Evolutionary conservation across 2,329 filamentous ascomycete genomes (phyloP).

Genomic region (Penicillium sp.): DNA sequence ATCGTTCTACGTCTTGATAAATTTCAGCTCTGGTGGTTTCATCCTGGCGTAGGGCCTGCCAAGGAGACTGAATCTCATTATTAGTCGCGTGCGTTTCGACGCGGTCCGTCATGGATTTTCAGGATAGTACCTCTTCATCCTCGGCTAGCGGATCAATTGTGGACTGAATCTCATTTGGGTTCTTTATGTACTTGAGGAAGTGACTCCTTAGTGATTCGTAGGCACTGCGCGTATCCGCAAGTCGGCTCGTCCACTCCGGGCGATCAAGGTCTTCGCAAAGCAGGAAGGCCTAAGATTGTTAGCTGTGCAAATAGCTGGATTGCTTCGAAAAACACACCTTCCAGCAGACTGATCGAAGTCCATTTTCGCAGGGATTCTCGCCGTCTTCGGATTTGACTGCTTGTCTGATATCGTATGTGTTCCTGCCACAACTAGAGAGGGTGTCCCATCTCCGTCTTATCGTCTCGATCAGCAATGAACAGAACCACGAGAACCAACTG

Average conservation of each 20-base stretch:
- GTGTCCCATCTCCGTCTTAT: constrained; percentile 64
- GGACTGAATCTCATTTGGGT: constrained; percentile 74
- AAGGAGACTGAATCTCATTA: constrained; percentile 66
- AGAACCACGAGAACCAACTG: neutral
- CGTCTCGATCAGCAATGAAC: neutral
- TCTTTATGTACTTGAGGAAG: constrained; percentile 75
- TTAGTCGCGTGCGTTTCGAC: neutral
- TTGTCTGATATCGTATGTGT: constrained; percentile 59
- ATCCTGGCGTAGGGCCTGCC: constrained; percentile 81
- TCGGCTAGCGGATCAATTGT: constrained; percentile 81
- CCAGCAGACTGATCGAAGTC: constrained; percentile 85
- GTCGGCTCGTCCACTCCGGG: constrained; percentile 63
- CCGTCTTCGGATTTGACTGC: constrained; percentile 59
- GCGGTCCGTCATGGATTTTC: neutral
- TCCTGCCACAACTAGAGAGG: constrained; percentile 53
- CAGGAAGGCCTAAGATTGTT: constrained; percentile 63
- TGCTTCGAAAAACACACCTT: constrained; percentile 56
- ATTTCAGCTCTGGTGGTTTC: constrained; percentile 84
- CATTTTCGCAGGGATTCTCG: constrained; percentile 63
- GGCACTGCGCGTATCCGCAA: constrained; percentile 66
- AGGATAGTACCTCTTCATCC: constrained; percentile 59
- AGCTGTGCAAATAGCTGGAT: neutral
- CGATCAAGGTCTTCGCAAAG: constrained; percentile 66
- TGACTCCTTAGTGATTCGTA: constrained; percentile 70
- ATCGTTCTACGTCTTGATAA: constrained; percentile 85